phyloP scores from a whole-genome alignment of 208 protist genomes.

The Trypanosoma boissoni region DNA sequence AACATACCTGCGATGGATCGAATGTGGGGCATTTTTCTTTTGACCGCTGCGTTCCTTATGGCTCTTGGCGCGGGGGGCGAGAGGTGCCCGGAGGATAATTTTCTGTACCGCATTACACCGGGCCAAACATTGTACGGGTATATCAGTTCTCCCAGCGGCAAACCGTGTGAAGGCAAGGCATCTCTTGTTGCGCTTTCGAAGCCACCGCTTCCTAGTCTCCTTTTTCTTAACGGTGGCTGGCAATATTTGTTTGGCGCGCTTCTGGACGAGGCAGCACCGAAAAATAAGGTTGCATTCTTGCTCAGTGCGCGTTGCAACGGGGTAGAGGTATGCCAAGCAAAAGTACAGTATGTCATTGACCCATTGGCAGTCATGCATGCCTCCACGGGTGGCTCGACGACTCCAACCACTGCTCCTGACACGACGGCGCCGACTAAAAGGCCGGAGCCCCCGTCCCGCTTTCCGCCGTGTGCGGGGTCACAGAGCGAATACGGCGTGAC shows the following conservation, averaged over 20 bases:
- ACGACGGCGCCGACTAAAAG: constrained; percentile 15
- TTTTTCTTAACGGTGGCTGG: constrained; percentile 36
- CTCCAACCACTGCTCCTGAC: constrained; percentile 17
- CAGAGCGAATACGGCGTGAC: constrained; percentile 3
- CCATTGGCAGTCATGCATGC: not conserved
- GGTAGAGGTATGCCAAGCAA: constrained; percentile 36
- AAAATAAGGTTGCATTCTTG: constrained; percentile 28
- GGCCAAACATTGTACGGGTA: constrained; percentile 7
- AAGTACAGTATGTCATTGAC: constrained; percentile 24
- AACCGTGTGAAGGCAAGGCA: not conserved
- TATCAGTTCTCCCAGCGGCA: not conserved
- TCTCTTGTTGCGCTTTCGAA: constrained; percentile 8
- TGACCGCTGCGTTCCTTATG: not conserved
- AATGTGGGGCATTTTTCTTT: not conserved
- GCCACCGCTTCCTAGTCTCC: constrained; percentile 24
- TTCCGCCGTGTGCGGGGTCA: constrained; percentile 26
- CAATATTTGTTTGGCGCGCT: constrained; percentile 31
- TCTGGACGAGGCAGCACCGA: constrained; percentile 4
- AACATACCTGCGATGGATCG: not conserved
- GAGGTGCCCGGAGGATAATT: constrained; percentile 10
- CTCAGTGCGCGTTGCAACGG: constrained; percentile 36
- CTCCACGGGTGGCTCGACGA: not conserved
- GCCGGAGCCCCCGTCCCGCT: constrained; percentile 16
- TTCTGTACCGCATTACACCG: constrained; percentile 6
- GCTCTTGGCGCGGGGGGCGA: not conserved